Percentiles rank a stretch among this genome's conserved stretches.
These are phyloP conservation scores for Stagonosporopsis rhizophila DNA, from an alignment of 2,329 filamentous ascomycete species.

Conservation along the genomic window DNA sequence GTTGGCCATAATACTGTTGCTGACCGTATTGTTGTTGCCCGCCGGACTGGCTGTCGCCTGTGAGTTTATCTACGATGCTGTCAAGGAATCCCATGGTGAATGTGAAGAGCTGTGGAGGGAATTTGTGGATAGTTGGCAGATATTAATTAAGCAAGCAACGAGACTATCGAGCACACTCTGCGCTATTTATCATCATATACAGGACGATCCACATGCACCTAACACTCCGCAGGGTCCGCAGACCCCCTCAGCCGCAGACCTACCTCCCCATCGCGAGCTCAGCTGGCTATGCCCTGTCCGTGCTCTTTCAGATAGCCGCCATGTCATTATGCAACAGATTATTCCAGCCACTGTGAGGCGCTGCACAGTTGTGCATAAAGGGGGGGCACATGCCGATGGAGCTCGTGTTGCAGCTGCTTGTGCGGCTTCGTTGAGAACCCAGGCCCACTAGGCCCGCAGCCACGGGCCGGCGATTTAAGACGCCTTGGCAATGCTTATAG, in stretches of 20 bases:
- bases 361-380: conserved; percentile 12
- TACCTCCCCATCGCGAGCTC: background rate
- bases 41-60: conserved; percentile 13
- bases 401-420: conserved; percentile 16
- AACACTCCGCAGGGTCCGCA: conserved; percentile 5
- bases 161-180: conserved; percentile 5
- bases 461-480: conserved; percentile 14
- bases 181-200: conserved; percentile 16
- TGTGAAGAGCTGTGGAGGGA: background rate
- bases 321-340: conserved; percentile 2
- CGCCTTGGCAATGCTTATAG: conserved; percentile 15
- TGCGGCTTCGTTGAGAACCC: conserved; percentile 6
- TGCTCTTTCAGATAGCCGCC: conserved; percentile 11
- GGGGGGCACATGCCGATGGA: conserved; percentile 8
- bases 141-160: background rate
- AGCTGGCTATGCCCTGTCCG: conserved; percentile 1
- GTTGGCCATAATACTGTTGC: background rate
- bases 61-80: conserved; percentile 29
- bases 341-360: conserved; percentile 18
- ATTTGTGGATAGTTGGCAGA: conserved; percentile 2
- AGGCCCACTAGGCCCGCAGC: conserved; percentile 10
- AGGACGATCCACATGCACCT: conserved; percentile 13
- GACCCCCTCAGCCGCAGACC: background rate
- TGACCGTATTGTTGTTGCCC: conserved; percentile 18
- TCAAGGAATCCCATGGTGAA: conserved; percentile 31